Conservation (phyloP, 768 basidiomycete species). For the Leucocoprinus sp. region DNA sequence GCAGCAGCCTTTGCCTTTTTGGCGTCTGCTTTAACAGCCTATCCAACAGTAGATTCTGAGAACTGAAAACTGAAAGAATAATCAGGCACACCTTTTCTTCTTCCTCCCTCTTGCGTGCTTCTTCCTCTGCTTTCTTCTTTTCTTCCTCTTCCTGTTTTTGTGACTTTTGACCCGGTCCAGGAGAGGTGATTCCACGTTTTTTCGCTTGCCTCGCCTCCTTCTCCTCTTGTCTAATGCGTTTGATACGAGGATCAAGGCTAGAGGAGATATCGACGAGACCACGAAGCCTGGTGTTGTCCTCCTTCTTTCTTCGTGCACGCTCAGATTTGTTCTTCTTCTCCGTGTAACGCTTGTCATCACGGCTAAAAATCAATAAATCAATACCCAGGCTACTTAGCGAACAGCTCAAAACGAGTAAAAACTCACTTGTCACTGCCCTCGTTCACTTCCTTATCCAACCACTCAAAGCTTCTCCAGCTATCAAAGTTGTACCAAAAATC, state of each 20-base stretch:
- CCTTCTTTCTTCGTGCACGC: constrained; percentile 93
- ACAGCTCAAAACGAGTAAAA: background rate
- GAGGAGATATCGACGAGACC: constrained; percentile 81
- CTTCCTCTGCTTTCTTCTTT: constrained; percentile 62
- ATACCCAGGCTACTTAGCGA: background rate
- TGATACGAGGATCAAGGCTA: constrained; percentile 86
- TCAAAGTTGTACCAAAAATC: constrained; percentile 99
- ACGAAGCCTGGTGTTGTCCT: constrained; percentile 87
- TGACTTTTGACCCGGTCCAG: constrained; percentile 53
- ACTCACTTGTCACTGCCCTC: constrained; percentile 91
- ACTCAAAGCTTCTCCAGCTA: constrained; percentile 97
- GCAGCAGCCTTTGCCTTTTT: constrained; percentile 82
- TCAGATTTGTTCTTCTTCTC: constrained; percentile 99
- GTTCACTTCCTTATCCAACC: constrained; percentile 96
- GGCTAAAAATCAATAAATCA: constrained; percentile 35
- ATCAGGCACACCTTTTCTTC: constrained; percentile 59
- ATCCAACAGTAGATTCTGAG: constrained; percentile 8
- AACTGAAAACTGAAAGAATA: background rate
- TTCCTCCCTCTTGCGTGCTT: constrained; percentile 73
- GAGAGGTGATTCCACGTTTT: constrained; percentile 46
- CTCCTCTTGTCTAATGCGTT: constrained; percentile 92
- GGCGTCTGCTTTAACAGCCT: constrained; percentile 60
- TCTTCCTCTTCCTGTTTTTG: constrained; percentile 72
- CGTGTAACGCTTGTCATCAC: constrained; percentile 97
- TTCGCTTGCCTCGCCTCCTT: constrained; percentile 92